Conservation (phyloP, 2,329 filamentous ascomycete species). For the Conoideocrella luteorostrata region DNA sequence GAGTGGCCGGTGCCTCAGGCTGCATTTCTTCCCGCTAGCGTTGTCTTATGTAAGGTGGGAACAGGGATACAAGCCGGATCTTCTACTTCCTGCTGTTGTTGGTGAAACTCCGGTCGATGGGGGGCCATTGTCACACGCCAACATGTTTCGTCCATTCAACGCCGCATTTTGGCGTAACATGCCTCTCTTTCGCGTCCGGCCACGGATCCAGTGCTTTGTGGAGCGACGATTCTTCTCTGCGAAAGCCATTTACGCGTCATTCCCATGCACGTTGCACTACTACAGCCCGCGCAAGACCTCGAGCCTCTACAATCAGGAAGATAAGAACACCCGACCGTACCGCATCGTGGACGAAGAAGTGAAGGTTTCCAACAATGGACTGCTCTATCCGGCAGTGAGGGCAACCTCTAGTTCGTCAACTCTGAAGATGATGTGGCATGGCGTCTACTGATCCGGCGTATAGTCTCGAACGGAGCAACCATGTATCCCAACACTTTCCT, state of each 20-base stretch:
- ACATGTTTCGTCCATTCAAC: too few relatives aligned
- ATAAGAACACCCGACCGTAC: not conserved
- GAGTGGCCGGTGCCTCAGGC: too few relatives aligned
- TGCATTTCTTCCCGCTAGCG: too few relatives aligned
- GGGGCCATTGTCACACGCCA: too few relatives aligned
- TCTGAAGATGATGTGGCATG: not conserved
- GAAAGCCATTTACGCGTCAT: slow-evolving; percentile 12
- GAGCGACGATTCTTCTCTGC: too few relatives aligned
- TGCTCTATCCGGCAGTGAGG: slow-evolving; percentile 11
- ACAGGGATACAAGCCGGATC: too few relatives aligned
- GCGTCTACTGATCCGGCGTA: not conserved
- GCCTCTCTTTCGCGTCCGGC: too few relatives aligned
- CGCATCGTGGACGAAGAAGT: slow-evolving; percentile 10
- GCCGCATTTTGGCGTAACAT: too few relatives aligned
- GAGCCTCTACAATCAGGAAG: slow-evolving; percentile 8
- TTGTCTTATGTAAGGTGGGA: too few relatives aligned
- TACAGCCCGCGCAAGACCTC: slow-evolving; percentile 8
- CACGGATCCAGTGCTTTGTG: too few relatives aligned
- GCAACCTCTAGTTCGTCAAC: not conserved
- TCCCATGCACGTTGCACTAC: slow-evolving; percentile 11
- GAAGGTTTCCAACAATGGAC: slow-evolving; percentile 4
- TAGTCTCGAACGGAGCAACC: slow-evolving; percentile 14
- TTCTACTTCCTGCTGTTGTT: too few relatives aligned
- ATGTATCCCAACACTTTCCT: slow-evolving; percentile 16
- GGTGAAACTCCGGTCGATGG: too few relatives aligned